Conservation (phyloP, 495 filamentous ascomycete species). For the Tuber borchii region DNA sequence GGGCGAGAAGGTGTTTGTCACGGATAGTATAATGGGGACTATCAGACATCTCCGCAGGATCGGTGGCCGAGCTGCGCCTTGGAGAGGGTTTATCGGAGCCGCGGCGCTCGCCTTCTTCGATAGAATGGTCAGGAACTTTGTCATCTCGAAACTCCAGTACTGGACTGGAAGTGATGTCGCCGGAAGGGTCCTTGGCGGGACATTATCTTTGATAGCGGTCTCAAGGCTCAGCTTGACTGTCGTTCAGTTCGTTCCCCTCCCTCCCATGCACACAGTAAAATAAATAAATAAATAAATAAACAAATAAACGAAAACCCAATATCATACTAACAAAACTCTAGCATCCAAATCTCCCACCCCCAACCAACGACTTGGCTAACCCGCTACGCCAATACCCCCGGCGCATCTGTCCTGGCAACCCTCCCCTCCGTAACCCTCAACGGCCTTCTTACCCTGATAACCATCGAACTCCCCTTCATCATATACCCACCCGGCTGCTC, state of each 20-base stretch:
- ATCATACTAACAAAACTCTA: background rate
- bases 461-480: background rate
- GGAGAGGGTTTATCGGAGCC: background rate
- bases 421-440: background rate
- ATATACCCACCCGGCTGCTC: background rate
- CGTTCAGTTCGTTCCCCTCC: background rate
- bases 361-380: background rate
- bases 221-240: background rate
- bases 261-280: background rate
- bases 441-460: background rate
- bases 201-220: background rate
- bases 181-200: background rate
- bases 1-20: background rate
- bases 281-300: background rate
- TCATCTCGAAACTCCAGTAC: background rate
- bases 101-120: background rate
- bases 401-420: background rate
- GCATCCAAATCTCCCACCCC: background rate
- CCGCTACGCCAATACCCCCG: background rate
- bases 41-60: background rate
- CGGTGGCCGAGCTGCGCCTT: background rate
- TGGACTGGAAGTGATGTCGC: background rate
- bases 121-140: background rate
- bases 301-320: too few species aligned
- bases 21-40: background rate